Evolutionary conservation across 306 rosid genomes (phyloP).

Genomic region (Rubus idaeus): DNA sequence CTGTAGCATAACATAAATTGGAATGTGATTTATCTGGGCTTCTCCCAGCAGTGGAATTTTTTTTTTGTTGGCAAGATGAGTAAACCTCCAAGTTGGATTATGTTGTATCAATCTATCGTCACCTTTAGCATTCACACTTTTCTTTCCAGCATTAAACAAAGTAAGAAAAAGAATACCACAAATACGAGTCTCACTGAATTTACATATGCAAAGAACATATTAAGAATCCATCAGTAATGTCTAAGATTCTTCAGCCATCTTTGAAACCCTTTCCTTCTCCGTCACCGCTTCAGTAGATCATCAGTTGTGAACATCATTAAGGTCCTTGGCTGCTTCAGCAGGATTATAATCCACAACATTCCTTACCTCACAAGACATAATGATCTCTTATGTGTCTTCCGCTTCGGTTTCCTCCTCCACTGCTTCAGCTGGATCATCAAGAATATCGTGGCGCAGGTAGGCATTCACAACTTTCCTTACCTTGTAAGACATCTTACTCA

Average conservation of each 20-base stretch:
- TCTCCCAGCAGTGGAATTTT: no score
- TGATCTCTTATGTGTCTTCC: not conserved
- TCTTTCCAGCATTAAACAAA: not conserved
- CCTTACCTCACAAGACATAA: not conserved
- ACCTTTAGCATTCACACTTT: not conserved
- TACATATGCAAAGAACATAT: not conserved
- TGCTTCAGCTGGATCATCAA: not conserved
- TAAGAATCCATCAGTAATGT: not conserved
- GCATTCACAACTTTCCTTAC: no score
- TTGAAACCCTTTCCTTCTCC: constrained; percentile 23
- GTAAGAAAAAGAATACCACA: no score
- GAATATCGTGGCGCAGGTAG: no score
- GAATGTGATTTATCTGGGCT: not conserved
- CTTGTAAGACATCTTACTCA: no score
- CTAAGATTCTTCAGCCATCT: no score
- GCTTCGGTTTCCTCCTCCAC: constrained; percentile 23
- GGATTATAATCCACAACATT: constrained; percentile 10
- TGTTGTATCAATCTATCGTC: not conserved
- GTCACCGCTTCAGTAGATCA: constrained; percentile 19
- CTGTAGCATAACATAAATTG: not conserved
- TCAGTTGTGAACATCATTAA: no score
- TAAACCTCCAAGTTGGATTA: not conserved
- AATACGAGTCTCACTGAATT: no score
- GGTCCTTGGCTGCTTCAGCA: constrained; percentile 38
- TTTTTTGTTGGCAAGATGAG: no score